A percentile compares a stretch with the other conserved stretches of the same genome.
Conservation (phyloP, 345 rosid species). For the Salix viminalis region DNA sequence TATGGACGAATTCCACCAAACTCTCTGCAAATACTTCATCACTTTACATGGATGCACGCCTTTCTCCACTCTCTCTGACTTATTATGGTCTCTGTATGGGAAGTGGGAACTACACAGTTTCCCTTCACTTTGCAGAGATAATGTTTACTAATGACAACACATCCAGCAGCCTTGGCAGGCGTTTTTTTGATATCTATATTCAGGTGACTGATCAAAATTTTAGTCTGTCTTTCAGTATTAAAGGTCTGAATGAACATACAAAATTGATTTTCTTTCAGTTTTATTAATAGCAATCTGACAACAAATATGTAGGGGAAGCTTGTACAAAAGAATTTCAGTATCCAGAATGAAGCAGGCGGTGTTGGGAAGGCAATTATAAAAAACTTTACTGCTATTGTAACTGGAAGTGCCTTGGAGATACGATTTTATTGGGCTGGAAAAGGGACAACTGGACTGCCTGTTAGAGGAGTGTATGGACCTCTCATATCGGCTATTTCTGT, state of each 20-base stretch:
- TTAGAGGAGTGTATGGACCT: constrained; percentile 17
- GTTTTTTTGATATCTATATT: constrained; percentile 2
- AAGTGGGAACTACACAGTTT: constrained; percentile 1
- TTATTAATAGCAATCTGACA: not conserved
- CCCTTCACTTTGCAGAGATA: constrained; percentile 11
- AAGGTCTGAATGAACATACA: no score
- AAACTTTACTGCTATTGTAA: constrained; percentile 9
- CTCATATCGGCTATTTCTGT: constrained; percentile 18
- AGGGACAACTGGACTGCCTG: constrained; percentile 11
- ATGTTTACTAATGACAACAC: not conserved
- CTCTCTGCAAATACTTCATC: not conserved
- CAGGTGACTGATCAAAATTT: not conserved
- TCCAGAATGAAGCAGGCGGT: not conserved
- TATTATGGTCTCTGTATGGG: not conserved
- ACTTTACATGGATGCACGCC: constrained; percentile 2
- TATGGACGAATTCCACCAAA: not conserved
- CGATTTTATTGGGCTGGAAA: constrained; percentile 22
- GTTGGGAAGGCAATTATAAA: constrained; percentile 1
- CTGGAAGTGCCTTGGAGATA: constrained; percentile 1
- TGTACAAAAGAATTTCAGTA: not conserved
- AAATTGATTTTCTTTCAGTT: not conserved
- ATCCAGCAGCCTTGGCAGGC: not conserved
- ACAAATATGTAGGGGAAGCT: not conserved
- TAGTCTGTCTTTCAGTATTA: no score
- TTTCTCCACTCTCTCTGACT: not conserved